Base-by-base conservation (phyloP, 208 protist species). In the Naegleria gruberi region DNA sequence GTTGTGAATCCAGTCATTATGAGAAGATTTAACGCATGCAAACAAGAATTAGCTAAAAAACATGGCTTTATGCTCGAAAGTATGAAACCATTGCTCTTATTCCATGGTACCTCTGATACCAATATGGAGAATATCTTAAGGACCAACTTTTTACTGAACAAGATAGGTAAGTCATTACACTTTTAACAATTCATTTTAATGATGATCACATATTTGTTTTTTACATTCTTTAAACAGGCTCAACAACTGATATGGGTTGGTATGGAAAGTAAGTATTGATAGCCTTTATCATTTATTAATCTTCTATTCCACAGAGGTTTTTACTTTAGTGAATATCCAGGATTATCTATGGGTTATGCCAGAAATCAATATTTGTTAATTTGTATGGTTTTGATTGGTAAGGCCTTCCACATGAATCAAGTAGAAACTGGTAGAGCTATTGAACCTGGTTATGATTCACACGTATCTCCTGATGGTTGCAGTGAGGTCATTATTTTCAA, bases 71-170 rank as follows among this genome's bases (percentile, higher is more conserved):
- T 88, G 42, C 12, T 65, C 3, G 84, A 88, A 40, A 41, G 26
- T 26, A 65, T 88, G 45, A 88, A 88, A 30, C 45, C 45, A 41
- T 65, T 73, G 26, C 42, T 88, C 15, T 42, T 88, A 23, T 88
- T 88, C 34, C 84, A 88, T 65, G 84, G 84, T n/a, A 88, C 84
- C 3, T 51, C 17, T 42, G 45, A 41, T 30, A 19, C 12, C 1
- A 88, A 88, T 42, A 88, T 88, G 84, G 84, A 88, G 0, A 88
- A 88, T 65, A 88, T 88, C 26, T 51, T 88, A 23, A 88, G 51
- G 51, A 88, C 84, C 6, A 65, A 65, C 26, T 88, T 88, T 42
- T 88, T 88, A 42, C 19, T 47, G 10, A 5, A 34, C 23, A 88
- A 88, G 30, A 43, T 88, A 19, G 84, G 82, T 23, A 40, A 4